A percentile compares a stretch with the other conserved stretches of the same genome.
Conservation (phyloP, 306 rosid genomes). For the Castanea sativa region DNA sequence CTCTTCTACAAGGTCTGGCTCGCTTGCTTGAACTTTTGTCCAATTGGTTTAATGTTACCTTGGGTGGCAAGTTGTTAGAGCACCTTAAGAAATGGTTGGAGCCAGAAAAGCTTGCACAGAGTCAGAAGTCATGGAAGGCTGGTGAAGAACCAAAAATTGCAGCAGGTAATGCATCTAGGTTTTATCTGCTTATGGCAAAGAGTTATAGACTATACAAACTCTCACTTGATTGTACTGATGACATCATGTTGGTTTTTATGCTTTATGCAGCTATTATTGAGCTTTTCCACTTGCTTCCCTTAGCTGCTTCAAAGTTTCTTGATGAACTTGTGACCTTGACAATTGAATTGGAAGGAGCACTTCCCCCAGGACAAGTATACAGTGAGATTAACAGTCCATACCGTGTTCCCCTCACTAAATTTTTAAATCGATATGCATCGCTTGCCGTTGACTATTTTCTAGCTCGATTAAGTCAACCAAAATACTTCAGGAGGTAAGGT, state of each 20-base stretch:
- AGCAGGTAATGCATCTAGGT: slow-evolving; percentile 60
- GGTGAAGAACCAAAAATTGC: slow-evolving; percentile 99
- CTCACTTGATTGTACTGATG: slow-evolving; percentile 16
- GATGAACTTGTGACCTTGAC: slow-evolving; percentile 97
- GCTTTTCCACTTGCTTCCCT: slow-evolving; percentile 95
- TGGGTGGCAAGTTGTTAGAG: slow-evolving; percentile 90
- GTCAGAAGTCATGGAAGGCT: slow-evolving; percentile 97
- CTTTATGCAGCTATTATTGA: slow-evolving; percentile 85
- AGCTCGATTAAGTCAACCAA: slow-evolving; percentile 82
- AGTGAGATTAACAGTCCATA: slow-evolving; percentile 99
- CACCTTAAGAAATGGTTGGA: slow-evolving; percentile 99
- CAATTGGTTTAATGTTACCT: slow-evolving; percentile 96
- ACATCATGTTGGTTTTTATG: slow-evolving; percentile 20
- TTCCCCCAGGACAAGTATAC: slow-evolving; percentile 90
- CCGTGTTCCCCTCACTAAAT: slow-evolving; percentile 87
- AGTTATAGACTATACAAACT: slow-evolving; percentile 16
- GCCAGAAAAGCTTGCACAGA: slow-evolving; percentile 96
- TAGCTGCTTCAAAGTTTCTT: slow-evolving; percentile 94
- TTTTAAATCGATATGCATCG: slow-evolving; percentile 85
- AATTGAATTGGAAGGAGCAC: slow-evolving; percentile 97
- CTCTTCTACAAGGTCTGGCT: slow-evolving; percentile 96
- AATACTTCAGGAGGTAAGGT: slow-evolving; percentile 91
- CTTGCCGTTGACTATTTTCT: slow-evolving; percentile 93
- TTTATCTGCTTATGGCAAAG: slow-evolving; percentile 23
- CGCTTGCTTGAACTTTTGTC: slow-evolving; percentile 95